phyloP scores from a whole-genome alignment of 208 protist genomes.

The Trypanosoma caninum region DNA sequence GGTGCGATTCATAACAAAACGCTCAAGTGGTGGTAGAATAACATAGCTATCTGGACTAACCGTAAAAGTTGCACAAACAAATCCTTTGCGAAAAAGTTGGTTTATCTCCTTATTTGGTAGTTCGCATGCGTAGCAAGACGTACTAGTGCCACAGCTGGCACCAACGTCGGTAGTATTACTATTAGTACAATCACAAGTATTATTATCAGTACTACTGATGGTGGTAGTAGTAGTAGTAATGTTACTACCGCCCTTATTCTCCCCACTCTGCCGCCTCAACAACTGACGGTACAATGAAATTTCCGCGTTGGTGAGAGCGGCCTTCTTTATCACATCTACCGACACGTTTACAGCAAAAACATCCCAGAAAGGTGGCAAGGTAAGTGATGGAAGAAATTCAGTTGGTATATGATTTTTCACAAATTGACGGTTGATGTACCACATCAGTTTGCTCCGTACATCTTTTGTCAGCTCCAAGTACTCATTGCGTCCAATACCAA shows the following conservation, averaged over 20 bases:
- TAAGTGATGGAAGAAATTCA: slow-evolving; percentile 37
- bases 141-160: not conserved
- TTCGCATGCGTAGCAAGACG: slow-evolving; percentile 45
- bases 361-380: slow-evolving; percentile 51
- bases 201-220: slow-evolving; percentile 6
- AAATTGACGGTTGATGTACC: slow-evolving; percentile 65
- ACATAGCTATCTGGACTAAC: slow-evolving; percentile 88
- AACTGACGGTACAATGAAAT: slow-evolving; percentile 42
- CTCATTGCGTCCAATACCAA: slow-evolving; percentile 96
- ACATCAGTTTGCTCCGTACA: slow-evolving; percentile 84
- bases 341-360: slow-evolving; percentile 38
- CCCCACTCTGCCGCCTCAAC: slow-evolving; percentile 31
- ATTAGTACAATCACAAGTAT: not conserved
- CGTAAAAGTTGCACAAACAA: slow-evolving; percentile 87
- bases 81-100: slow-evolving; percentile 78
- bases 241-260: slow-evolving; percentile 10
- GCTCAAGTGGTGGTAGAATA: slow-evolving; percentile 90
- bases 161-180: not conserved
- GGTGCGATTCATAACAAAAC: slow-evolving; percentile 98
- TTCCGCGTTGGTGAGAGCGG: slow-evolving; percentile 30
- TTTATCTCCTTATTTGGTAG: slow-evolving; percentile 41
- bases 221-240: slow-evolving; percentile 5
- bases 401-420: slow-evolving; percentile 64
- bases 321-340: slow-evolving; percentile 14
- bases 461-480: slow-evolving; percentile 97